Conservation (phyloP, 768 basidiomycete genomes). For the Mycena sanguinolenta region DNA sequence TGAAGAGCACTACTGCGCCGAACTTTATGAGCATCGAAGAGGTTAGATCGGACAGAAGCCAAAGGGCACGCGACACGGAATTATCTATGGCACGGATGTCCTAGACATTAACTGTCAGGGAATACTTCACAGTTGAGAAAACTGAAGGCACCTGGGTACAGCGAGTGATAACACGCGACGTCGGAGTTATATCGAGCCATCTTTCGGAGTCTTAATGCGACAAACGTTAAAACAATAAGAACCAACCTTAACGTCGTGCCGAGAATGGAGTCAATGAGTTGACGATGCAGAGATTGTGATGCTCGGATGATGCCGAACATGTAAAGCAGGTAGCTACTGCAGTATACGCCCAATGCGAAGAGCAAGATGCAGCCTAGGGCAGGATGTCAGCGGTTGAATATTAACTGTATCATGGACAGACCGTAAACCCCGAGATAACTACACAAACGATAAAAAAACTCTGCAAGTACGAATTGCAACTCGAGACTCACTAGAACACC, state of each 20-base stretch:
- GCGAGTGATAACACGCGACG: constrained; percentile 70
- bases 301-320: constrained; percentile 65
- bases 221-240: background rate
- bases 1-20: constrained; percentile 59
- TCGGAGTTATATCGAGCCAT: constrained; percentile 63
- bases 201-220: constrained; percentile 42
- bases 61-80: constrained; percentile 22
- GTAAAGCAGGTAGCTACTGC: constrained; percentile 53
- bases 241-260: constrained; percentile 71
- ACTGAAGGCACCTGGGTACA: constrained; percentile 54
- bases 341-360: constrained; percentile 48
- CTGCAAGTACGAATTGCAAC: background rate
- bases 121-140: background rate
- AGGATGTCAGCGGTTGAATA: background rate
- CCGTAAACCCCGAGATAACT: constrained; percentile 14
- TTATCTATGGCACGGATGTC: constrained; percentile 23
- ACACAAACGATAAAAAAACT: background rate
- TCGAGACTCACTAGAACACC: constrained; percentile 50
- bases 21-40: constrained; percentile 44
- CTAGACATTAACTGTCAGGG: background rate
- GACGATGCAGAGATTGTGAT: constrained; percentile 64
- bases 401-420: background rate
- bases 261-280: constrained; percentile 66
- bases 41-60: constrained; percentile 9
- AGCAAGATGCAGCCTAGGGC: constrained; percentile 50